These are phyloP conservation scores for Zostera marina DNA, from an alignment of 116 monocot species.

Conservation along the genomic window DNA sequence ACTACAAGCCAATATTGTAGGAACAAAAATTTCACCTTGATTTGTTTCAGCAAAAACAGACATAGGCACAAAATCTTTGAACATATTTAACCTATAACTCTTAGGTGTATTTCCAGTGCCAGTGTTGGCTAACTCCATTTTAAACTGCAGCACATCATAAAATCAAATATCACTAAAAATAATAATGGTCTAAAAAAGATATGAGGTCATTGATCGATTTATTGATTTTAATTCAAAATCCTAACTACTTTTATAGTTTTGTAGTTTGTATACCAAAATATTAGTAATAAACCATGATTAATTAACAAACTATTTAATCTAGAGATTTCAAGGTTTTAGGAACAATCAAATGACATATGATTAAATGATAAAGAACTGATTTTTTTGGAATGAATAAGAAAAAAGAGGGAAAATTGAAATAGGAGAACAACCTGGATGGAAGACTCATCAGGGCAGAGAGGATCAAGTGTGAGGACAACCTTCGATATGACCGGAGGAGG, in stretches of 20 bases:
- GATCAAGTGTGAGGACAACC: conserved; percentile 94
- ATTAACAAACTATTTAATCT: too few species aligned
- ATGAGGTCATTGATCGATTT: too few species aligned
- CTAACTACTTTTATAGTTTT: too few species aligned
- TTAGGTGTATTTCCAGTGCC: conserved; percentile 60
- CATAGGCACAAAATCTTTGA: conserved; percentile 97
- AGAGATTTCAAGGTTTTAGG: too few species aligned
- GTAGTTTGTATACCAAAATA: too few species aligned
- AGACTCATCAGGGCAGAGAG: conserved; percentile 49
- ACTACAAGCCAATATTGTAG: too few species aligned
- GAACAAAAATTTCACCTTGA: conserved; percentile 39
- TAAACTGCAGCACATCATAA: conserved; percentile 37
- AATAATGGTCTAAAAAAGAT: background rate
- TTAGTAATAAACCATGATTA: too few species aligned
- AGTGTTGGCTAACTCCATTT: conserved; percentile 78
- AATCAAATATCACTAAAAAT: background rate
- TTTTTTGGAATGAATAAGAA: background rate
- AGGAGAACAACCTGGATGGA: conserved; percentile 34
- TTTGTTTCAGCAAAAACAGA: conserved; percentile 77
- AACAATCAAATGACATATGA: too few species aligned
- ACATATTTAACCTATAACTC: conserved; percentile 92
- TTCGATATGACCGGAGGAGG: conserved; percentile 59
- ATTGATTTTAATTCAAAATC: too few species aligned
- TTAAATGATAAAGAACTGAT: background rate
- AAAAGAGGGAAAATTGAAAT: background rate